These are phyloP conservation scores for Coccomyxa sp. DNA, from an alignment of 139 green algal species.

Conservation along the genomic window DNA sequence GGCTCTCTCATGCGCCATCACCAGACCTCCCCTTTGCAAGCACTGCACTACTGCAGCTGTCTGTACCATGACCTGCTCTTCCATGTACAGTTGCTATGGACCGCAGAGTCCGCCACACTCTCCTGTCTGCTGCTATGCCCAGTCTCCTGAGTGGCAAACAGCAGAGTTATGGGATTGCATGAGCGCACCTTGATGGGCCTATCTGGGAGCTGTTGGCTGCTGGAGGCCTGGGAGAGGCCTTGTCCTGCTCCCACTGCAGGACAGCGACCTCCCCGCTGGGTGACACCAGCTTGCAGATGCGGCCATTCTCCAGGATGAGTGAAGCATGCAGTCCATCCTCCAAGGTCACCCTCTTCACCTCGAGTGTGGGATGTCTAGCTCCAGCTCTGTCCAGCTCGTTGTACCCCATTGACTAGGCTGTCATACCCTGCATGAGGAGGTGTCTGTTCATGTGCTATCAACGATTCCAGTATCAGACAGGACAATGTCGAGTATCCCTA, in stretches of 20 bases:
- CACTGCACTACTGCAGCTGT: neutral
- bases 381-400: neutral
- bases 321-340: constrained; percentile 13
- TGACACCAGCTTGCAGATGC: constrained; percentile 14
- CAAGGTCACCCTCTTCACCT: constrained; percentile 9
- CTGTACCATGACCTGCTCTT: neutral
- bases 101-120: too few species aligned
- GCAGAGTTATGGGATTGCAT: neutral
- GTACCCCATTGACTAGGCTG: neutral
- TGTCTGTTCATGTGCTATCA: too few species aligned
- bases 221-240: neutral
- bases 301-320: constrained; percentile 16
- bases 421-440: too few species aligned
- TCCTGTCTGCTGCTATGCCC: neutral
- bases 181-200: neutral
- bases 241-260: constrained; percentile 8
- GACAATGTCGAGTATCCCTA: too few species aligned
- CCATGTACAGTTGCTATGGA: neutral
- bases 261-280: constrained; percentile 16
- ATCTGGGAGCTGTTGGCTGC: neutral
- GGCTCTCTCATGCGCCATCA: too few species aligned
- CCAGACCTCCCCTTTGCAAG: too few species aligned
- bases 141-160: neutral
- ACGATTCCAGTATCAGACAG: too few species aligned
- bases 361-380: neutral